Base-by-base conservation (phyloP, 768 basidiomycete genomes). In the Dioszegia hungarica region DNA sequence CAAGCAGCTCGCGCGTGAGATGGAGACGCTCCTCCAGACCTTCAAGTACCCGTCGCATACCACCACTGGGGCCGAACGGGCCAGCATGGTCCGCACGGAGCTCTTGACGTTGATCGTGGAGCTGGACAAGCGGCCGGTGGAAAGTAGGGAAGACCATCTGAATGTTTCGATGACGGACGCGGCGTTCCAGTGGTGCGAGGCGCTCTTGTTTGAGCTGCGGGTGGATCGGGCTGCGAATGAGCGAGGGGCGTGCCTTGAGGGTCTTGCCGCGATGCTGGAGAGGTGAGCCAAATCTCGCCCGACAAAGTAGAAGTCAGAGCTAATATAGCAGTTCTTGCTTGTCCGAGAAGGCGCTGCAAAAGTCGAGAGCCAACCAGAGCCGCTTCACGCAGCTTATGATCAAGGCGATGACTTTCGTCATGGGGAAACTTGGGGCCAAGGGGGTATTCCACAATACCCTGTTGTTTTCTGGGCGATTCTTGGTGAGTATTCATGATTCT, bases 391-490 rank as follows among this genome's bases (percentile, higher is more conserved):
- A 59, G 20, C 52, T 77, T 27, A 70, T 80, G 64, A 66, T 77
- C 5, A 55, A 52, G 40, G 59, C 77, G 15, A 69, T 79, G 61
- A 64, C 56, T 2, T 80, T 77, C 49, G 79, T 78, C 1, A 75
- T 79, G 64, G 72, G 72, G 28, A 79, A 80, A 63, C 70, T 80
- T 0, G 78, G 78, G 12, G 76, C 77, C 38, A 79, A 79, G 53
- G 78, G 77, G 44, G 78, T 80, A 22, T 80, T 78, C 65, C 78
- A 79, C 54, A 80, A 80, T 49, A 79, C 77, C 9, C 68, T 80
- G 28, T 62, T 77, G 20, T 80, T 80, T 61, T 74, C 77, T 8
- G 78, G 79, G 0, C 61, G 53, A 61, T 79, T 68, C 66, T 77
- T 54, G 72, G 76, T 77, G 37, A 56, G 76, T 57, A n/a, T n/a